phyloP scores from a whole-genome alignment of 2,329 filamentous ascomycete species.

The Fusarium setosum region DNA sequence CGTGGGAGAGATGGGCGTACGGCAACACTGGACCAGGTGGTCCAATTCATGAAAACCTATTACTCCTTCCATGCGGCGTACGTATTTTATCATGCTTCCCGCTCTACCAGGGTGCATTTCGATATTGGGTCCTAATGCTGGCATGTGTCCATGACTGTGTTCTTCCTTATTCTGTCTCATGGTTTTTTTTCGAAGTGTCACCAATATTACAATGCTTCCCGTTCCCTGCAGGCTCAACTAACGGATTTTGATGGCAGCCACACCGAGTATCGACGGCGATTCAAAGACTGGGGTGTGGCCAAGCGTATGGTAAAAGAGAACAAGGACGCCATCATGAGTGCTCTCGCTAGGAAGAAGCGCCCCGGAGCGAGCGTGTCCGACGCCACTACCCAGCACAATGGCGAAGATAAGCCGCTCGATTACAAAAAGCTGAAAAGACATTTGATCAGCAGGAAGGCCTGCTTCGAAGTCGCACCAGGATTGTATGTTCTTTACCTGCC shows the following conservation, averaged over 20 bases:
- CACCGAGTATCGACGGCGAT: not conserved
- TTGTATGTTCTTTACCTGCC: not conserved
- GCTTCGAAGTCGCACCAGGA: not conserved
- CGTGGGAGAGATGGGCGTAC: not conserved
- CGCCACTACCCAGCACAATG: not conserved
- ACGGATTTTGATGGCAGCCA: accelerated
- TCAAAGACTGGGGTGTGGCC: not conserved
- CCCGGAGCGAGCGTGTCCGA: not conserved
- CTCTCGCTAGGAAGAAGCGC: not conserved
- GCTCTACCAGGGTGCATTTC: no score
- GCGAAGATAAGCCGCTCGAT: not conserved
- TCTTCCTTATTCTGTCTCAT: not conserved
- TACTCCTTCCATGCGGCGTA: not conserved
- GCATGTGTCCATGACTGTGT: no score
- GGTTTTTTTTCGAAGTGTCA: no score
- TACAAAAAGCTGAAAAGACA: not conserved
- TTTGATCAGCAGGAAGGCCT: not conserved
- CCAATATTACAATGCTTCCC: no score
- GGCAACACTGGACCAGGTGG: not conserved
- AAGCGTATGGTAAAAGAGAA: not conserved
- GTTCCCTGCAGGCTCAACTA: not conserved
- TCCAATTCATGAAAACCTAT: not conserved
- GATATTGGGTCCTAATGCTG: no score
- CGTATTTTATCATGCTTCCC: not conserved
- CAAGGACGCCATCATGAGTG: not conserved